phyloP scores from a whole-genome alignment of 306 rosid genomes.

The Ziziphus jujuba region DNA sequence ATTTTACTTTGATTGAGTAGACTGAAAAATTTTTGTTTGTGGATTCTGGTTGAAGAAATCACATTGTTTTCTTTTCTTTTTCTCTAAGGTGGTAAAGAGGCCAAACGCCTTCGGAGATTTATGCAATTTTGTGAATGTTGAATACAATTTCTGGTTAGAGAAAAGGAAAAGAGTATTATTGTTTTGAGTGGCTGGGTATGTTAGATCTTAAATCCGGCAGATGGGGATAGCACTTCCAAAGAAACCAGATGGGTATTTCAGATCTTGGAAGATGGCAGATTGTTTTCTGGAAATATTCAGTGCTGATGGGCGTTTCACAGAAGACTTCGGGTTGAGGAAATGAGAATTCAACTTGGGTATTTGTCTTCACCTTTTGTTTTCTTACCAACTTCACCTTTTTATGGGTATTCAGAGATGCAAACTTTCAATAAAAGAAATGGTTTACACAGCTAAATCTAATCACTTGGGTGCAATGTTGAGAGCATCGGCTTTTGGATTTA shows the following conservation, averaged over 20 bases:
- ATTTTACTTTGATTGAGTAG: not conserved
- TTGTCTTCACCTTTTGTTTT: not conserved
- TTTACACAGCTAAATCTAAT: not conserved
- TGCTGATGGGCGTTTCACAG: too few relatives aligned
- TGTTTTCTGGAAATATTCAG: not conserved
- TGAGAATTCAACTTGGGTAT: conserved; percentile 1
- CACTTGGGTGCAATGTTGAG: conserved; percentile 41
- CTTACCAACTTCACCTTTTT: not conserved
- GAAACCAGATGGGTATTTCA: conserved; percentile 17
- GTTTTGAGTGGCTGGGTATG: conserved; percentile 4
- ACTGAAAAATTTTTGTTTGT: not conserved
- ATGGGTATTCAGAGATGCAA: conserved; percentile 15
- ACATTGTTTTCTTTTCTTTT: not conserved
- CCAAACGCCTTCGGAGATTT: not conserved
- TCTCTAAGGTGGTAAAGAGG: not conserved
- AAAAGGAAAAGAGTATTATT: not conserved
- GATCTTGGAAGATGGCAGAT: conserved; percentile 1
- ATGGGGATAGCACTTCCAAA: not conserved
- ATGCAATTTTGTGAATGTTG: not conserved
- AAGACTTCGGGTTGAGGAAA: not conserved
- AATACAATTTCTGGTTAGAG: not conserved
- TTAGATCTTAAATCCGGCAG: conserved; percentile 22
- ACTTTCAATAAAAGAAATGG: not conserved
- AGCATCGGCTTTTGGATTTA: conserved; percentile 20
- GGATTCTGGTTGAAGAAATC: conserved; percentile 4